These are phyloP conservation scores for Carex parvula DNA, from an alignment of 176 grass and related monocot species.

Conservation along the genomic window DNA sequence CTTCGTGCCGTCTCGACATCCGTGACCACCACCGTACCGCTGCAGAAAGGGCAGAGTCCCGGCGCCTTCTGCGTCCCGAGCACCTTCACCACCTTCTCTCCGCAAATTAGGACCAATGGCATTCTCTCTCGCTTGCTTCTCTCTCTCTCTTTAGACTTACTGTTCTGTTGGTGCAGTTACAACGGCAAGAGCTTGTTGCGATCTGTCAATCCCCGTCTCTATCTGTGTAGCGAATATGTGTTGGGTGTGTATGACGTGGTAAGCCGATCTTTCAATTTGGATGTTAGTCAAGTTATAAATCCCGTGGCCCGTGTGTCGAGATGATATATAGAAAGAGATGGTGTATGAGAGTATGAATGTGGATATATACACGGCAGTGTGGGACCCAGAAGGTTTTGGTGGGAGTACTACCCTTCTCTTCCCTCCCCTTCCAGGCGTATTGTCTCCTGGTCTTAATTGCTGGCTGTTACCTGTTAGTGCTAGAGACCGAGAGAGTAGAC, in stretches of 20 bases:
- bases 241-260: background rate
- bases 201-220: background rate
- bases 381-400: background rate
- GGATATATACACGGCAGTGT: background rate
- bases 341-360: background rate
- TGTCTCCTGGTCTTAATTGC: background rate
- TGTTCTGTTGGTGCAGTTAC: background rate
- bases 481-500: too few species aligned
- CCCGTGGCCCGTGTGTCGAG: too few species aligned
- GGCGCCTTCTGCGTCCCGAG: conserved; percentile 61
- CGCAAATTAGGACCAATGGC: conserved; percentile 37
- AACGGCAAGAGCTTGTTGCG: background rate
- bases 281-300: background rate
- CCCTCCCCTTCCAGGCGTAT: background rate
- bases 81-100: conserved; percentile 58
- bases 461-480: background rate
- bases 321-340: background rate
- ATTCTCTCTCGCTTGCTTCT: too few species aligned
- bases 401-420: too few species aligned
- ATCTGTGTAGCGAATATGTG: background rate
- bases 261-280: background rate
- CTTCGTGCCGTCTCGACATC: conserved; percentile 58
- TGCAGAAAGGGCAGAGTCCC: conserved; percentile 64
- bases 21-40: conserved; percentile 54
- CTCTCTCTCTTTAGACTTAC: background rate